Evolutionary conservation across 2,329 filamentous ascomycete species (phyloP).

Genomic region (Penicillium olsonii): DNA sequence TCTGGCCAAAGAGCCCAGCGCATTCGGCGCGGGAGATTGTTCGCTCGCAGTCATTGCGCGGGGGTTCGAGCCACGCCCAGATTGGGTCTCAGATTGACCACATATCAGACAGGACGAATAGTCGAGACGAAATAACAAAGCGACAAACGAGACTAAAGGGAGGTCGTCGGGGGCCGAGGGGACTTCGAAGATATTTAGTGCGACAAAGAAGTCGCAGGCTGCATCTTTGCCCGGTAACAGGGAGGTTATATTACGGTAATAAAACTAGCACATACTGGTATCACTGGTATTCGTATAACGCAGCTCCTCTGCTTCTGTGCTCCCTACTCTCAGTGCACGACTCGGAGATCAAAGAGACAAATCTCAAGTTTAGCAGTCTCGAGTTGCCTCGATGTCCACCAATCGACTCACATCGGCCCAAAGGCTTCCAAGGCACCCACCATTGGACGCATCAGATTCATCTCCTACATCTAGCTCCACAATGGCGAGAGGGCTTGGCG

Average conservation of each 20-base stretch:
- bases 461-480: constrained; percentile 13
- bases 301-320: too few species aligned
- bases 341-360: too few species aligned
- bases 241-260: neutral
- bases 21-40: constrained; percentile 24
- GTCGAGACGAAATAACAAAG: neutral
- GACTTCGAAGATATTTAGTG: neutral
- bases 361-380: too few species aligned
- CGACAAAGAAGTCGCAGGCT: constrained; percentile 3
- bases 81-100: constrained; percentile 4
- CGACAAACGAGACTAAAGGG: neutral
- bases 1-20: constrained; percentile 23
- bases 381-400: too few species aligned
- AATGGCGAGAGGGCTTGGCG: constrained; percentile 18
- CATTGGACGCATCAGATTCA: neutral
- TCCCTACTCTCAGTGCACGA: too few species aligned
- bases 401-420: neutral
- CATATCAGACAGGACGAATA: constrained; percentile 1
- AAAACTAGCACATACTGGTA: neutral
- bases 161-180: neutral
- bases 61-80: constrained; percentile 9
- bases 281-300: neutral
- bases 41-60: constrained; percentile 31
- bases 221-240: neutral
- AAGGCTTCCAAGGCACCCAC: neutral